Conservation (phyloP, 345 rosid species). For the Gossypium mustelinum region DNA sequence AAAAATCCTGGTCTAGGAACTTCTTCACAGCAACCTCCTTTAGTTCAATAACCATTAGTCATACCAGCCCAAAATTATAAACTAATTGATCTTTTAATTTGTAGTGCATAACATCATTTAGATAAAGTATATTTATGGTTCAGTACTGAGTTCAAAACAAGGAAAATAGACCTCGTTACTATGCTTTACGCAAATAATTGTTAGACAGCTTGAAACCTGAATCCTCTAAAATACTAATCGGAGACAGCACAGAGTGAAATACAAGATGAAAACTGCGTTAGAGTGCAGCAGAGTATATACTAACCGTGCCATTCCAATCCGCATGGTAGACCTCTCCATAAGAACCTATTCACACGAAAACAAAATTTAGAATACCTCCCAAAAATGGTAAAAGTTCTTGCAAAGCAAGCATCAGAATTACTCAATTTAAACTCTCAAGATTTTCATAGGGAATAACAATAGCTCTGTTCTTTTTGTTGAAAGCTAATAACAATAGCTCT, state of each 20-base stretch:
- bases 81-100: neutral
- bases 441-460: too few species aligned
- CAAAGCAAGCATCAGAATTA: neutral
- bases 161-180: neutral
- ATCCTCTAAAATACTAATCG: neutral
- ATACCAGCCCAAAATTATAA: conserved; percentile 20
- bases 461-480: too few species aligned
- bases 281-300: conserved; percentile 26
- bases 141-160: neutral
- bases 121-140: neutral
- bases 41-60: conserved; percentile 26
- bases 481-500: too few species aligned
- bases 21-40: conserved; percentile 99
- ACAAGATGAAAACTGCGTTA: neutral
- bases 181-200: conserved; percentile 7
- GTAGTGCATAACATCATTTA: neutral
- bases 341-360: conserved; percentile 58
- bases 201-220: neutral
- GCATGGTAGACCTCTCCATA: conserved; percentile 99
- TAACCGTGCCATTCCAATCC: conserved; percentile 98
- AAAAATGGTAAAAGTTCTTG: neutral
- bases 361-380: conserved; percentile 13
- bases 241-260: neutral
- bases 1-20: conserved; percentile 98
- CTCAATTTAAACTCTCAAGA: too few species aligned